Conservation (phyloP, 148 eudicot genomes). For the Camellia granthamiana region DNA sequence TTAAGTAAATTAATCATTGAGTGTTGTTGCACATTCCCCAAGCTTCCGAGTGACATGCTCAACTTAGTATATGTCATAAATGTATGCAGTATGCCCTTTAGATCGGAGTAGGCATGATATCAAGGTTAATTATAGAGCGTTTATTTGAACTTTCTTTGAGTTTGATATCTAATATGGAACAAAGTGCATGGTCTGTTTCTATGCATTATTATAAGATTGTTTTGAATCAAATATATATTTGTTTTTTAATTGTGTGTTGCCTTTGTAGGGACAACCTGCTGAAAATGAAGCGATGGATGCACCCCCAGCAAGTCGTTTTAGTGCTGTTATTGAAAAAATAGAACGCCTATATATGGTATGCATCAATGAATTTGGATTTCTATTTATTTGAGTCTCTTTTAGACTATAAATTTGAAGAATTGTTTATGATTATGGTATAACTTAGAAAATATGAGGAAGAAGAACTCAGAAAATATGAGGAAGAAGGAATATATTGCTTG, state of each 20-base stretch:
- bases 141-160: neutral
- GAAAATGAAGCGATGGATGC: constrained; percentile 63
- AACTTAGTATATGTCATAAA: neutral
- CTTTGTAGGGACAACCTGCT: constrained; percentile 47
- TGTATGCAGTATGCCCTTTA: neutral
- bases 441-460: too few relatives aligned
- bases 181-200: neutral
- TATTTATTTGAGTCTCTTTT: neutral
- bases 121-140: neutral
- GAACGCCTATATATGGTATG: constrained; percentile 91
- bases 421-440: too few relatives aligned
- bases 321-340: constrained; percentile 87
- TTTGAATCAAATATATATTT: neutral
- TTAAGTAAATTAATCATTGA: neutral
- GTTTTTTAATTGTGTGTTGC: neutral
- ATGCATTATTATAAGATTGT: neutral
- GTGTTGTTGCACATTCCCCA: neutral
- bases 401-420: neutral
- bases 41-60: neutral
- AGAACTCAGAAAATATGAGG: too few relatives aligned
- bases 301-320: constrained; percentile 66
- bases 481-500: too few relatives aligned
- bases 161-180: neutral
- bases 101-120: neutral
- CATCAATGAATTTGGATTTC: constrained; percentile 4